Evolutionary conservation across 75 land plant genomes (phyloP).

Genomic region (Pseudotsuga menziesii): DNA sequence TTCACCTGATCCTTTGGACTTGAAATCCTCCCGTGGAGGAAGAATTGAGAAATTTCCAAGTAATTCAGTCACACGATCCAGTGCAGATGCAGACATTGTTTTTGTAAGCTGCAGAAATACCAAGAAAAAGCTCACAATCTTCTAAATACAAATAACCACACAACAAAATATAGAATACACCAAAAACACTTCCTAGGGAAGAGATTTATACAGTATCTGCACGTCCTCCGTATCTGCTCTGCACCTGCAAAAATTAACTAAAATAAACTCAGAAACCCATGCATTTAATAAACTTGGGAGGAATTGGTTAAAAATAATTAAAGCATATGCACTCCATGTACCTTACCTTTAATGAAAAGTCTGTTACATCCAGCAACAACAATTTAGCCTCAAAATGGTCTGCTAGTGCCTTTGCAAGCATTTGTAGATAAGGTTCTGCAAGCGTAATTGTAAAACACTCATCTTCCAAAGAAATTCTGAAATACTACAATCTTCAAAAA

Average conservation of each 20-base stretch:
- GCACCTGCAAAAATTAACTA: neutral
- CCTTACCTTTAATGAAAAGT: constrained; percentile 68
- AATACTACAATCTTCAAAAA: neutral
- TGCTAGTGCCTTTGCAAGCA: constrained; percentile 87
- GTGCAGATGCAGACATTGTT: constrained; percentile 39
- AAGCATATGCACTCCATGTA: neutral
- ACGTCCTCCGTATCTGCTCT: constrained; percentile 1
- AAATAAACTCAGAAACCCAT: neutral
- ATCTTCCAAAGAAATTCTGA: too few relatives aligned
- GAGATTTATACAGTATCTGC: neutral
- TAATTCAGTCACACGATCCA: constrained; percentile 47
- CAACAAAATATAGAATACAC: neutral
- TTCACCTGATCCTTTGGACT: constrained; percentile 4
- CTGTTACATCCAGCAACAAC: constrained; percentile 69
- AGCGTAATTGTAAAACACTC: neutral
- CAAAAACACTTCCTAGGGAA: neutral
- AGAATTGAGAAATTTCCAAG: constrained; percentile 49
- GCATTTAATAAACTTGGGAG: too few relatives aligned
- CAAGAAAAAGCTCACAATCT: neutral
- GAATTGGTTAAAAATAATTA: neutral
- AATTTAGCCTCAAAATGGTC: constrained; percentile 79
- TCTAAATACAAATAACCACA: neutral
- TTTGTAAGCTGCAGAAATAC: constrained; percentile 2
- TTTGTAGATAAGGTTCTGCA: constrained; percentile 78
- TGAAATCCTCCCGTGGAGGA: constrained; percentile 25